Evolutionary conservation across 257 asterid genomes (phyloP), one percentile per base, ranked within the genome.

Genomic region (Nicotiana attenuata): DNA sequence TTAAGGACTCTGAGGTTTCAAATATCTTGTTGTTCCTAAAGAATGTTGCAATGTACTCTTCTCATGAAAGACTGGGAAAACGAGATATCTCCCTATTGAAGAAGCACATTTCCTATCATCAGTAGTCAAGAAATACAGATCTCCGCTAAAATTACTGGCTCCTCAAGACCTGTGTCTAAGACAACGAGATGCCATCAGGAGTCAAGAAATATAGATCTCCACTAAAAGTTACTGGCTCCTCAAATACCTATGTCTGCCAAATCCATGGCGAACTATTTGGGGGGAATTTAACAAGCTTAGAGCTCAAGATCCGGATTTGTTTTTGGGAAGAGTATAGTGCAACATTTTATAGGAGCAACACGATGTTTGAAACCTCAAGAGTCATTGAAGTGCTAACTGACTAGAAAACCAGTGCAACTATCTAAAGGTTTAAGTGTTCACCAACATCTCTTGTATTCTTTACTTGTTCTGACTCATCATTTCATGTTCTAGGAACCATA

Each of bases 101-200:
- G 97, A 92, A 82, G 94, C 92, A 26, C 61, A 86, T 53, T 75
- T 4, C 88, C 89, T 91, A 69, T 78, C 89, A 7, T 81, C 88
- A 16, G 89, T 88, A 76, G 86, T 87, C 78, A 78, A 24, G 17
- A 79, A 16, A 22, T n/a, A 75, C 31, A 29, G 41, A 28, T 68
- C 77, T 69, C 69, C 83, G 13, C 65, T 77, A 19, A 83, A 60
- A 13, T n/a, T 77, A 22, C 65, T 26, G 15, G 4, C 52, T 82
- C 67, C 76, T 47, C 84, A 41, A 81, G 59, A 47, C 56, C 85
- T 60, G 77, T 53, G 56, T 83, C 19, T 69, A 84, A 81, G 76
- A 35, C 35, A 68, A 22, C 29, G 1, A 68, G 77, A 38, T 91
- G 61, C 78, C 88, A 11, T 77, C 87, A 20, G 89, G 90, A 76